Conservation (phyloP, 495 filamentous ascomycete genomes). For the Umbilicaria muhlenbergii region DNA sequence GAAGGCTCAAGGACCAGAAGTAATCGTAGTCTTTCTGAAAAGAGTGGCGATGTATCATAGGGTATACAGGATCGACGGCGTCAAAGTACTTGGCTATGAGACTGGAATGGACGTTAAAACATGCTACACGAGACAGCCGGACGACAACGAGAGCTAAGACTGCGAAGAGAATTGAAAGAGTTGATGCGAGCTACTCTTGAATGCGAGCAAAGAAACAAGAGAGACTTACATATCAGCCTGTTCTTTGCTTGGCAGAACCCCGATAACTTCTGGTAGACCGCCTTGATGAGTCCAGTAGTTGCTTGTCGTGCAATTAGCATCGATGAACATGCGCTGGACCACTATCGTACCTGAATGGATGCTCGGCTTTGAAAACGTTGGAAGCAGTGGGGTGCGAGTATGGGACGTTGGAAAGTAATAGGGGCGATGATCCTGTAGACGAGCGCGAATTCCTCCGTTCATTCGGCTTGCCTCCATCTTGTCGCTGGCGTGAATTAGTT, state of each 20-base stretch:
- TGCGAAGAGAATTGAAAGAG: no score
- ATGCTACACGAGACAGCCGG: no score
- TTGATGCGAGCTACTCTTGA: no score
- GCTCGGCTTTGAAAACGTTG: constrained; percentile 41
- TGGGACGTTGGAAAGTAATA: constrained; percentile 51
- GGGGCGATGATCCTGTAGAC: constrained; percentile 14
- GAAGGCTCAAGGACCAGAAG: constrained; percentile 42
- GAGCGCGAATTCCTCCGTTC: constrained; percentile 9
- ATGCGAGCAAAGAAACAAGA: background rate
- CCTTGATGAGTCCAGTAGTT: constrained; percentile 68
- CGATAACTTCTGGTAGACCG: constrained; percentile 53
- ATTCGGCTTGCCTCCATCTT: constrained; percentile 3
- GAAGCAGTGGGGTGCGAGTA: constrained; percentile 44
- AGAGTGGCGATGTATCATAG: constrained; percentile 48
- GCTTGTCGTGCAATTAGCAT: constrained; percentile 49
- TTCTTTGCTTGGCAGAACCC: constrained; percentile 49
- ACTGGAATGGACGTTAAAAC: constrained; percentile 1
- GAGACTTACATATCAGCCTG: constrained; percentile 46
- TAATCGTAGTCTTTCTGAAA: constrained; percentile 57
- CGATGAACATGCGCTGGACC: constrained; percentile 21
- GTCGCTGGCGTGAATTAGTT: background rate
- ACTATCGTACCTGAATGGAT: constrained; percentile 8
- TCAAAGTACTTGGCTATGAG: constrained; percentile 55
- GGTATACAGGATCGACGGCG: constrained; percentile 58
- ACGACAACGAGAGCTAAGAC: no score